Base-by-base conservation (phyloP, 768 basidiomycete genomes). In the Tulasnella sp. region DNA sequence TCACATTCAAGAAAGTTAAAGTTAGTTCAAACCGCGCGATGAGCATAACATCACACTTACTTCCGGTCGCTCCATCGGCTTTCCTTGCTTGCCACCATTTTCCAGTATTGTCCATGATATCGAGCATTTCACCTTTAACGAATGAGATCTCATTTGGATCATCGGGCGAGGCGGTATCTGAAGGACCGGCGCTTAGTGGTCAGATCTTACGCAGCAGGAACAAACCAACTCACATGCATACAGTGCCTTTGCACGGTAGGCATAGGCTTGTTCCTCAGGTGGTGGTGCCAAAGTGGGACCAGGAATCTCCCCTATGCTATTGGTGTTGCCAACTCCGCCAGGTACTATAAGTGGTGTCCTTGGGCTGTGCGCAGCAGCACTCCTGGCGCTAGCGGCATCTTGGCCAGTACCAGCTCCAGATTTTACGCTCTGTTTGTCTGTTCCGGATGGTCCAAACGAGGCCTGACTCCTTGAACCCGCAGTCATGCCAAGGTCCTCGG, bases 111-210 rank as follows among this genome's bases (percentile, higher is more conserved):
- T 98, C 92, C 52, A 91, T 65, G 48, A 98, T 83, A 56, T 95
- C 90, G 56, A 98, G 75, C 34, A 89, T 71, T 61, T 96, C 93
- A 48, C 90, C 89, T 65, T 96, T 96, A 45, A 69, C 61, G 66
- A 99, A 96, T 42, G 87, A 86, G 34, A 99, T 83, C 67, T 99
- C 95, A 62, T 87, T 95, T 10, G 92, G 87, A 64, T 99, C 95
- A 53, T 96, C 92, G 25, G 84, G 70, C 2, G 85, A 88, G n/a
- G 91, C 93, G 43, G 76, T 77, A 69, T 99, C 93, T 98, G 66
- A 25, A 12, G 9, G 16, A 19, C 22, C 16, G n/a, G 35, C 15
- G 33, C 48, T 67, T 24, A 63, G 60, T 41, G 56, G n/a, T n/a
- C n/a, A 19, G 27, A 10, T 10, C 33, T 32, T 35, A 25, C 24